Evolutionary conservation across 495 filamentous ascomycete species (phyloP).

Genomic region (Penicillium cinerascens): DNA sequence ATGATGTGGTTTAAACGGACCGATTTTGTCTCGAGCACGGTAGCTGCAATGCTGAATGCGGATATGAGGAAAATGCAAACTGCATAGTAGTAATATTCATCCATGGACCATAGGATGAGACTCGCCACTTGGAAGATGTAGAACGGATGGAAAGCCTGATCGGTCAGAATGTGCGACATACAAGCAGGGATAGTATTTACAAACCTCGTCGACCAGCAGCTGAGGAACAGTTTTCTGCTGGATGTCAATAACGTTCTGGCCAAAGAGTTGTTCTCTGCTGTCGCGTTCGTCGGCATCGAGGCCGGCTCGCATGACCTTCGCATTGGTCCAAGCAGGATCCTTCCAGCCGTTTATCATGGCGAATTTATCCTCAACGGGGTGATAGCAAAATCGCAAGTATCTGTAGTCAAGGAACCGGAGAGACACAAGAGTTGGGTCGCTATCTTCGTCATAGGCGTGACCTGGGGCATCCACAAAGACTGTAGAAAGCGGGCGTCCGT

Average conservation of each 20-base stretch:
- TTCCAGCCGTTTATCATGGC: slow-evolving; percentile 84
- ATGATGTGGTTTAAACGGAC: slow-evolving; percentile 37
- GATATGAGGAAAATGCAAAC: slow-evolving; percentile 95
- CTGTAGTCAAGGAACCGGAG: slow-evolving; percentile 83
- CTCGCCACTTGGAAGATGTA: slow-evolving; percentile 98
- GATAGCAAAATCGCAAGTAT: slow-evolving; percentile 89
- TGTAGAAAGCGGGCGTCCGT: slow-evolving; percentile 79
- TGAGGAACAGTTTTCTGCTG: slow-evolving; percentile 78
- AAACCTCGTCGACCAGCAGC: slow-evolving; percentile 84
- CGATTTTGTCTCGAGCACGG: slow-evolving; percentile 83
- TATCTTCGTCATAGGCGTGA: slow-evolving; percentile 69
- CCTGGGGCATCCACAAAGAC: slow-evolving; percentile 69
- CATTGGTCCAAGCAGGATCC: slow-evolving; percentile 81
- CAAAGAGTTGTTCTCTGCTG: slow-evolving; percentile 80
- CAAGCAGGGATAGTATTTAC: slow-evolving; percentile 14
- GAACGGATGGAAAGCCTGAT: slow-evolving; percentile 89
- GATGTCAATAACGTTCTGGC: slow-evolving; percentile 84
- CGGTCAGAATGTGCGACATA: slow-evolving; percentile 15
- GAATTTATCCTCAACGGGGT: slow-evolving; percentile 85
- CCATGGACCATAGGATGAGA: slow-evolving; percentile 88
- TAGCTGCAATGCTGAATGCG: slow-evolving; percentile 82
- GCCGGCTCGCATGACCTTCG: slow-evolving; percentile 71
- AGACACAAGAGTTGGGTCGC: slow-evolving; percentile 70
- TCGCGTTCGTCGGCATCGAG: slow-evolving; percentile 88
- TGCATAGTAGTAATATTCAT: slow-evolving; percentile 97